Conservation (phyloP, 1,284 basidiomycete genomes). For the Malassezia japonica region DNA sequence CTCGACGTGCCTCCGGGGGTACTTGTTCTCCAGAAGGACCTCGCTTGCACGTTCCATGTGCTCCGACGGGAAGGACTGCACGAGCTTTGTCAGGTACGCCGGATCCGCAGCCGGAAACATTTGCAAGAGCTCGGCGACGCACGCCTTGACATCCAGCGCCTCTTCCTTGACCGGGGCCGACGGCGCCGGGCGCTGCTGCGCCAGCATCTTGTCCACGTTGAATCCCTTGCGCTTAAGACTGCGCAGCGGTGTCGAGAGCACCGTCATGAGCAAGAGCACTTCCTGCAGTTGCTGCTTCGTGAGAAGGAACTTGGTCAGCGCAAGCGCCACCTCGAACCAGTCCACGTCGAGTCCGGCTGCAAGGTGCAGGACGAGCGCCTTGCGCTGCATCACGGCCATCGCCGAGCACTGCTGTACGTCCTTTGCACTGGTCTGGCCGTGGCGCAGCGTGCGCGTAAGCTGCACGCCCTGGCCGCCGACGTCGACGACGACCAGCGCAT, state of each 20-base stretch:
- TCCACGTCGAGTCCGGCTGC: constrained; percentile 67
- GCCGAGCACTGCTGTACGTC: constrained; percentile 42
- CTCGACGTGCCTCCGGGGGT: constrained; percentile 33
- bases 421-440: constrained; percentile 24
- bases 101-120: constrained; percentile 48
- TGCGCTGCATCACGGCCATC: constrained; percentile 39
- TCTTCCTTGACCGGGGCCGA: constrained; percentile 38
- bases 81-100: constrained; percentile 29
- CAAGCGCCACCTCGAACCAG: constrained; percentile 63
- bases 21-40: constrained; percentile 31
- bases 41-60: constrained; percentile 43
- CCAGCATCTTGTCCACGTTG: constrained; percentile 77
- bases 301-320: constrained; percentile 38
- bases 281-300: constrained; percentile 41
- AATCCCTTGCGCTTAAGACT: constrained; percentile 69
- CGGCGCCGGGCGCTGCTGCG: constrained; percentile 61
- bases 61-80: constrained; percentile 32
- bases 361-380: constrained; percentile 66
- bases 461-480: constrained; percentile 35
- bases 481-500: constrained; percentile 53
- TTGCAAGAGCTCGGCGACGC: constrained; percentile 23
- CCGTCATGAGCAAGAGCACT: constrained; percentile 72
- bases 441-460: constrained; percentile 32
- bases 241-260: constrained; percentile 76
- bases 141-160: constrained; percentile 15